Evolutionary conservation across 768 basidiomycete genomes (phyloP), one percentile per base, ranked within the genome.

Genomic region (Suillus occidentalis): DNA sequence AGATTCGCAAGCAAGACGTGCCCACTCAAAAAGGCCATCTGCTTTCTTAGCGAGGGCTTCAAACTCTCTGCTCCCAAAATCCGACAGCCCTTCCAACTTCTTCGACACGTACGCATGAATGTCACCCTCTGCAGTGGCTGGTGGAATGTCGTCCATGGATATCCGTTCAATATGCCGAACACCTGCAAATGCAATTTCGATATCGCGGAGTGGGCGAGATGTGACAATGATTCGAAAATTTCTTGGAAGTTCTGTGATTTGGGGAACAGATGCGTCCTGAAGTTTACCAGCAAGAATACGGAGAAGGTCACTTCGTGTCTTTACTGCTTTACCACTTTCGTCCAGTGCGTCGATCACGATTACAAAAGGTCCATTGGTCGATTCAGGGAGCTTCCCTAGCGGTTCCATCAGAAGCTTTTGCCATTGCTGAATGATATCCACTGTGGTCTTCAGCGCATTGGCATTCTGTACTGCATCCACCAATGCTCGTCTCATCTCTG

Each of bases 331-430:
- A 25, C 63, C 65, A 60, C 66, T 68, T 50, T 67, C 70, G 52
- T 72, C 69, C 36, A 73, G 36, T 18, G 63, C 74, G 55, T 76
- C 75, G 55, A 75, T 71, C 61, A 76, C 64, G 37, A 73, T 66
- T 20, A 73, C 52, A 12, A 74, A 62, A 42, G 72, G 73, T 12
- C 69, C 68, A 3, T 45, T 13, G 14, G 55, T 25, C 28, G 39
- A 36, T 14, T 42, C 53, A 31, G 53, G 25, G 59, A 71, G 43
- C 28, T 67, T 65, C 20, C 57, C 58, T 22, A 70, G 22, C 10
- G 72, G 69, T 18, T 60, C 58, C 40, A 70, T 31, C n/a, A 73
- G 67, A 39, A 72, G 58, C 14, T 68, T 64, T 18, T 66, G 62
- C 40, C 72, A 68, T 57, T 72, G 72, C 14, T 52, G 43, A 16